phyloP scores from a whole-genome alignment of 495 filamentous ascomycete species.

The Saxophila tyrrhenica region DNA sequence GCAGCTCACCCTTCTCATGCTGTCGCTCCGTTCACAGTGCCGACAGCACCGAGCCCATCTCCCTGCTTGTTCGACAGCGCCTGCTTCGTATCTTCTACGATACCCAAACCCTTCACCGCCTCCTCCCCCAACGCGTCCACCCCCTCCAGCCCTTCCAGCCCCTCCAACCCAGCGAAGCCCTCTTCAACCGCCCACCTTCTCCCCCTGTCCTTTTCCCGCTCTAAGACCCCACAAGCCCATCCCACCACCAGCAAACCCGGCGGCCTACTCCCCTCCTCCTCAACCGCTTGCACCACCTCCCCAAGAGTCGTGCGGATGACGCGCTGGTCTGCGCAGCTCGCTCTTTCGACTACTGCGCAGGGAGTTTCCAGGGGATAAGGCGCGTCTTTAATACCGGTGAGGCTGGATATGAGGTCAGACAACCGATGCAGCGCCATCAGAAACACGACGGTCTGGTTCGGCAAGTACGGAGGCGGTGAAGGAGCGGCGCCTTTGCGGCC shows the following conservation, averaged over 20 bases:
- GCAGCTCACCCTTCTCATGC: too few relatives aligned
- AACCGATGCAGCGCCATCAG: constrained; percentile 88
- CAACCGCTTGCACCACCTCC: constrained; percentile 68
- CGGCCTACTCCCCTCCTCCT: constrained; percentile 79
- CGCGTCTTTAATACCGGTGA: constrained; percentile 35
- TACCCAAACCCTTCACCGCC: not conserved
- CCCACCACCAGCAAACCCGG: constrained; percentile 89
- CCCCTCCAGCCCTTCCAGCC: constrained; percentile 12
- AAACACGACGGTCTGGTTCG: constrained; percentile 77
- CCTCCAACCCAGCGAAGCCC: constrained; percentile 33
- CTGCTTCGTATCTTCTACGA: not conserved
- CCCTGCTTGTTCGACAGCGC: too few relatives aligned
- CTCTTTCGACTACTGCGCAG: constrained; percentile 89
- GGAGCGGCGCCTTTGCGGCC: constrained; percentile 82
- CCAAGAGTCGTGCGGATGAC: constrained; percentile 79
- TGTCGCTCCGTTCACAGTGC: too few relatives aligned
- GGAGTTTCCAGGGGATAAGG: constrained; percentile 48
- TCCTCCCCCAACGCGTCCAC: not conserved
- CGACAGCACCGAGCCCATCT: too few relatives aligned
- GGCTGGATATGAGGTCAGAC: too few relatives aligned
- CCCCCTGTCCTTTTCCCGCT: constrained; percentile 53
- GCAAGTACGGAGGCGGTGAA: constrained; percentile 64
- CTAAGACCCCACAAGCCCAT: constrained; percentile 66
- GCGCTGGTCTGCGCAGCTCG: constrained; percentile 85
- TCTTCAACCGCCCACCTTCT: constrained; percentile 83